Base-by-base conservation (phyloP, 2,329 filamentous ascomycete genomes). In the Clonostachys solani region DNA sequence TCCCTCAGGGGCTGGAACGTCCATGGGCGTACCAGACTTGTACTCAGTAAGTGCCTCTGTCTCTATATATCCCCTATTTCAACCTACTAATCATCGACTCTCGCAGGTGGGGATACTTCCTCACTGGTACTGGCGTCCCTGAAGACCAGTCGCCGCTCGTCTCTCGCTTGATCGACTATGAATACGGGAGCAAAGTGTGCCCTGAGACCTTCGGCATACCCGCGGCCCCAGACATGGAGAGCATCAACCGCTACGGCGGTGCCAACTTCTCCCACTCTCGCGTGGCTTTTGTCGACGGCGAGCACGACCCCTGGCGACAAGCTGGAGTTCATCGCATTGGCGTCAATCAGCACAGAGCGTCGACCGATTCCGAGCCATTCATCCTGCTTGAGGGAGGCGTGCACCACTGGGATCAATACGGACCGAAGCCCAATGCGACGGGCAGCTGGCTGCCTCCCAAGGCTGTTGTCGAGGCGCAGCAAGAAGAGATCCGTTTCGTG, bases 281-380 rank as follows among this genome's bases (percentile, higher is more conserved):
- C 2, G 77, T 95, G 1, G 90, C 90, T 4, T 52, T 88, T 43
- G 72, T 95, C 37, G 89, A 91, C 51, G 89, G 89, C 29, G 79
- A 88, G 52, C 80, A 81, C 47, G 90, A 95, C 59, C 89, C 89
- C 0, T 95, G 90, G 90, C 78, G 85, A 16, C 80, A 82, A 0
- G 87, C 86, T 0, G 87, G 84, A 0, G 81, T 86, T 1, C 83
- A 92, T 44, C 84, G 83, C 1, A 77, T 81, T n/a, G 77, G 72
- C 2, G 13, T 82, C 1, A 71, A 50, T 19, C 40, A 48, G 19
- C 23, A 47, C 15, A 35, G 49, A n/a, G 12, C 43, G 38, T 45
- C 41, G 36, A 48, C 49, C 6, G 34, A 37, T 16, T 19, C 33
- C 10, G 46, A 50, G 40, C 49, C 49, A 7, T 50, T 48, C 33